A percentile compares a stretch with the other conserved stretches of the same genome.
Conservation (phyloP, 176 grass and related monocot genomes). For the Olyra latifolia region DNA sequence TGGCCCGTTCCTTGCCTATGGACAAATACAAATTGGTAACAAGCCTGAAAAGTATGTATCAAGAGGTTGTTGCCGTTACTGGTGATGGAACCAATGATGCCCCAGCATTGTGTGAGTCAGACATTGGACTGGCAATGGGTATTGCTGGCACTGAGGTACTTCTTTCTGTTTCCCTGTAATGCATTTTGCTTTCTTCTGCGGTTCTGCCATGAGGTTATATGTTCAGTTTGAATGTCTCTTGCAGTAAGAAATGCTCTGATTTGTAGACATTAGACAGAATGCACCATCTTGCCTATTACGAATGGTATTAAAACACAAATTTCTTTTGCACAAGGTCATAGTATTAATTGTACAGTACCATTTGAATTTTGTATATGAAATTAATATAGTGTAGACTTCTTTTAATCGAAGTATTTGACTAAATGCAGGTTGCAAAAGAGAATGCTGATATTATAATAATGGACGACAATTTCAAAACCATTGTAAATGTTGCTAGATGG, state of each 20-base stretch:
- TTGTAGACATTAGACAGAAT: background rate
- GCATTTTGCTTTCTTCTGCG: background rate
- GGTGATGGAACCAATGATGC: constrained; percentile 99
- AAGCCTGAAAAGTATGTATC: constrained; percentile 60
- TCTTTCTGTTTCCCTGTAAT: background rate
- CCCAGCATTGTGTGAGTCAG: constrained; percentile 77
- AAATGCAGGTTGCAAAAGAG: constrained; percentile 62
- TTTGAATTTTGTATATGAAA: background rate
- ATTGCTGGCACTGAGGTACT: constrained; percentile 90
- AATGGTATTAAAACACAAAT: background rate
- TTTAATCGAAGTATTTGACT: constrained; percentile 18
- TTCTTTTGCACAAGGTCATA: background rate
- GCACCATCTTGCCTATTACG: background rate
- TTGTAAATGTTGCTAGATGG: constrained; percentile 65
- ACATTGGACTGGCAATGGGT: constrained; percentile 94
- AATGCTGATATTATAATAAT: constrained; percentile 61
- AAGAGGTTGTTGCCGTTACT: constrained; percentile 91
- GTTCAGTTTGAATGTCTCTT: constrained; percentile 18
- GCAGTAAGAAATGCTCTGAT: background rate
- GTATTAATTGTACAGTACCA: background rate
- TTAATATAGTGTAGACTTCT: background rate
- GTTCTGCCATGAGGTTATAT: constrained; percentile 9
- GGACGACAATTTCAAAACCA: constrained; percentile 69
- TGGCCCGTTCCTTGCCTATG: constrained; percentile 82
- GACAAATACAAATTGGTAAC: constrained; percentile 92